phyloP scores from a whole-genome alignment of 129 eudicot genomes.

The Pittosporum tobira region DNA sequence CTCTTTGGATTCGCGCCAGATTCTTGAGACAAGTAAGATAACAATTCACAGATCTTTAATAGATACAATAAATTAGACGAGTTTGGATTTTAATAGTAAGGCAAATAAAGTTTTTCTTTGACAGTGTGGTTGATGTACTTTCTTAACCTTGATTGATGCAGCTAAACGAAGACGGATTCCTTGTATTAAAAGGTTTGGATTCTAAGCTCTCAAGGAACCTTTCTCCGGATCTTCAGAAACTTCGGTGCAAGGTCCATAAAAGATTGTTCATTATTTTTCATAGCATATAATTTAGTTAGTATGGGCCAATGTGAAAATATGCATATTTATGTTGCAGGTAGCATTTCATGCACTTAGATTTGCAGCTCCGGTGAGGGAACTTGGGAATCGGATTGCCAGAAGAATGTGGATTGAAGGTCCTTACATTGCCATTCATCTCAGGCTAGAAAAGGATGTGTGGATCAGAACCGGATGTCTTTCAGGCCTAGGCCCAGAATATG shows the following conservation, averaged over 20 bases:
- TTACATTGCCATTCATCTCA: slow-evolving; percentile 48
- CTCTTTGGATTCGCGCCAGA: slow-evolving; percentile 57
- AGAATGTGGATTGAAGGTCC: slow-evolving; percentile 86
- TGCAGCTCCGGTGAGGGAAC: slow-evolving; percentile 36
- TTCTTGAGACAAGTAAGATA: slow-evolving; percentile 53
- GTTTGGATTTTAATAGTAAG: background rate
- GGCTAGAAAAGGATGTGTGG: slow-evolving; percentile 57
- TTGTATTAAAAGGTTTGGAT: slow-evolving; percentile 59
- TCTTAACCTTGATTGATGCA: slow-evolving; percentile 21
- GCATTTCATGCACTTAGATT: slow-evolving; percentile 62
- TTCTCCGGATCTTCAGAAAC: slow-evolving; percentile 68
- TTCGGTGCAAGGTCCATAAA: slow-evolving; percentile 52
- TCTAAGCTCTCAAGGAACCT: slow-evolving; percentile 66
- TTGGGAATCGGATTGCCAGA: slow-evolving; percentile 47
- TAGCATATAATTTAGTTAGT: no score
- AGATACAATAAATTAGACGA: no score
- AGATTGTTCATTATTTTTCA: background rate
- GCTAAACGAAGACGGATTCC: slow-evolving; percentile 63
- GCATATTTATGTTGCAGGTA: slow-evolving; percentile 21
- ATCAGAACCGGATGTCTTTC: slow-evolving; percentile 48
- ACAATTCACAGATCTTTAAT: no score
- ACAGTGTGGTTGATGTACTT: background rate
- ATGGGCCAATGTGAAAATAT: no score
- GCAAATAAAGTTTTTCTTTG: background rate
- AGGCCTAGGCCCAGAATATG: slow-evolving; percentile 47